Conservation (phyloP, 164 flowering plant species). For the Echeveria elegans region DNA sequence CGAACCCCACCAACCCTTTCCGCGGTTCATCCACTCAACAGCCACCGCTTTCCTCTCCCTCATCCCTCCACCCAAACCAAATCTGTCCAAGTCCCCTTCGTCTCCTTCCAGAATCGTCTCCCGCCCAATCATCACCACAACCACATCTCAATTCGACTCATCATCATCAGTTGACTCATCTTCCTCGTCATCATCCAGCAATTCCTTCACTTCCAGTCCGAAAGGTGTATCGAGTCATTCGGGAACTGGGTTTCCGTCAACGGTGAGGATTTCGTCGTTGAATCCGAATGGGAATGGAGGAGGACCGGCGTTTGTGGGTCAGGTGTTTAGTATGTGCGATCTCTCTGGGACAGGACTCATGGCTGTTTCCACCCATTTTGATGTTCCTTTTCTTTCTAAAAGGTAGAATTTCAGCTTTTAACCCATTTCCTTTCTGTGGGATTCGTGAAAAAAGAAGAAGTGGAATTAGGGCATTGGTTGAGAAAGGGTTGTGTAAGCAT, state of each 20-base stretch:
- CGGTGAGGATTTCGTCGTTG: conserved; percentile 40
- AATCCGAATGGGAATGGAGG: conserved; percentile 36
- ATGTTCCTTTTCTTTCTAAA: conserved; percentile 68
- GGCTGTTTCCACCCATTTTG: conserved; percentile 71
- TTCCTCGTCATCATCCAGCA: background rate
- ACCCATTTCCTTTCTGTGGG: background rate
- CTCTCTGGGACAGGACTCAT: conserved; percentile 87
- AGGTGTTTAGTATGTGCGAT: conserved; percentile 94
- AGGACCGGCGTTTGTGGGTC: conserved; percentile 95
- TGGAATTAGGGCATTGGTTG: background rate
- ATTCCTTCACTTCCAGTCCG: background rate
- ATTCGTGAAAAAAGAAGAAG: background rate
- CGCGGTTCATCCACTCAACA: background rate
- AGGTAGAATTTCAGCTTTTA: conserved; percentile 31
- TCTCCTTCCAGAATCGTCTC: background rate
- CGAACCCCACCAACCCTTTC: background rate
- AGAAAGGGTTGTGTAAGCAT: background rate
- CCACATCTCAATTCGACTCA: background rate
- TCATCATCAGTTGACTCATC: too few species aligned
- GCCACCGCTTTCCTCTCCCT: background rate
- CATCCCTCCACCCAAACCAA: background rate
- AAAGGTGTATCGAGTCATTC: conserved; percentile 12
- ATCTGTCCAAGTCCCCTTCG: background rate
- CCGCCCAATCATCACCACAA: background rate
- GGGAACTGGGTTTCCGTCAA: conserved; percentile 38